These are phyloP conservation scores for Blastomyces emzantsi DNA, from an alignment of 2,329 filamentous ascomycete genomes.

Conservation along the genomic window DNA sequence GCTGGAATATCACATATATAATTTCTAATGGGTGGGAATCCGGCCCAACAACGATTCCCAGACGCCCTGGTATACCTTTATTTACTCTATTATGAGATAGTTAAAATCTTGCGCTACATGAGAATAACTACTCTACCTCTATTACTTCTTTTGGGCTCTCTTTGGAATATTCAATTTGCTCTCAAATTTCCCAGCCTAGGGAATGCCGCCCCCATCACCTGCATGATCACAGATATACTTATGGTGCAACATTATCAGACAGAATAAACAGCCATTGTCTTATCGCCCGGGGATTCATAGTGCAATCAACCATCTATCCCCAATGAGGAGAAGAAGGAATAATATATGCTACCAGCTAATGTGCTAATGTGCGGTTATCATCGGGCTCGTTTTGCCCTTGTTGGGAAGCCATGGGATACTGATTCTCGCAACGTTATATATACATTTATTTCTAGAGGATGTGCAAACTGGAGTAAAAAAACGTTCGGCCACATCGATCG, in stretches of 20 bases:
- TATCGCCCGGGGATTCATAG: not conserved
- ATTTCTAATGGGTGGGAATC: not conserved
- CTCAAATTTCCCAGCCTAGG: not conserved
- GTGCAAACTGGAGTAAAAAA: not conserved
- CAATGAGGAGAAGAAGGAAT: not conserved
- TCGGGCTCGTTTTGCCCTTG: not conserved
- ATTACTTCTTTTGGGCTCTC: not conserved
- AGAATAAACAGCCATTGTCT: not conserved
- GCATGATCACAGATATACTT: no score
- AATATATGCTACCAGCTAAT: not conserved
- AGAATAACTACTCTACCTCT: not conserved
- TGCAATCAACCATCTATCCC: not conserved
- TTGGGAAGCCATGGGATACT: not conserved
- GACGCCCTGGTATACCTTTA: not conserved
- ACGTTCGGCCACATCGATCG: not conserved
- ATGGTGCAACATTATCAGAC: not conserved
- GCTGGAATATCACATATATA: not conserved
- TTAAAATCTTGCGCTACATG: not conserved
- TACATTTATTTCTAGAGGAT: not conserved
- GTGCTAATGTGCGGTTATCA: not conserved
- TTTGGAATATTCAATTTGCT: not conserved
- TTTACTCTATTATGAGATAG: not conserved
- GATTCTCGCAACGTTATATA: not conserved
- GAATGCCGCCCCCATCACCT: not conserved
- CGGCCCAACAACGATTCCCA: not conserved